A percentile compares a stretch with the other conserved stretches of the same genome.
These are phyloP conservation scores for Candida peoriensis DNA, from an alignment of 805 yeast genomes.

Conservation along the genomic window DNA sequence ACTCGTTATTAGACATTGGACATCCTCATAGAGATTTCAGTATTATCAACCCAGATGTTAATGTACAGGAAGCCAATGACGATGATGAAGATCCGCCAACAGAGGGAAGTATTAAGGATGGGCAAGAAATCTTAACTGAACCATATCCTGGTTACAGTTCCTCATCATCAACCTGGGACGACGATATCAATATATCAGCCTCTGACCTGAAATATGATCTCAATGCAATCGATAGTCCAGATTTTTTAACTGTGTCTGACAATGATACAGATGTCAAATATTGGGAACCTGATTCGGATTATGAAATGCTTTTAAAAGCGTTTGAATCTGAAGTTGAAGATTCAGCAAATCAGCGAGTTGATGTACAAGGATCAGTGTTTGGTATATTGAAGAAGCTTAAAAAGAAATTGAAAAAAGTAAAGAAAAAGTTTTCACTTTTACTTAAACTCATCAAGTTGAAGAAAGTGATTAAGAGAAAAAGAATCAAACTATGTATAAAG, in stretches of 20 bases:
- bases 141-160: too few relatives aligned
- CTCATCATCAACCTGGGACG: too few relatives aligned
- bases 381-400: slow-evolving; percentile 4
- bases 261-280: neutral
- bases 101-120: slow-evolving; percentile 7
- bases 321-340: neutral
- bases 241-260: neutral
- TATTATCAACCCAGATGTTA: neutral
- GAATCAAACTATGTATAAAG: slow-evolving; percentile 12
- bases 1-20: slow-evolving; percentile 2
- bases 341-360: too few relatives aligned
- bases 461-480: slow-evolving; percentile 11
- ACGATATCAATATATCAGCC: too few relatives aligned
- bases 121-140: slow-evolving; percentile 3
- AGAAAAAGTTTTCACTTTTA: slow-evolving; percentile 11
- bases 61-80: neutral
- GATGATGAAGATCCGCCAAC: slow-evolving; percentile 6
- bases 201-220: too few relatives aligned
- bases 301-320: neutral
- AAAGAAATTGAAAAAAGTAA: slow-evolving; percentile 14
- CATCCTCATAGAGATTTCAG: slow-evolving; percentile 5
- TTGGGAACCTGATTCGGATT: neutral
- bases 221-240: slow-evolving; percentile 9
- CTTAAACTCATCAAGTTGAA: slow-evolving; percentile 19
- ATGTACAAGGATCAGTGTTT: neutral